Percentiles rank a stretch among this genome's conserved stretches.
phyloP scores from a whole-genome alignment of 1,139 yeast genomes.

The Blastobotrys indianensis region DNA sequence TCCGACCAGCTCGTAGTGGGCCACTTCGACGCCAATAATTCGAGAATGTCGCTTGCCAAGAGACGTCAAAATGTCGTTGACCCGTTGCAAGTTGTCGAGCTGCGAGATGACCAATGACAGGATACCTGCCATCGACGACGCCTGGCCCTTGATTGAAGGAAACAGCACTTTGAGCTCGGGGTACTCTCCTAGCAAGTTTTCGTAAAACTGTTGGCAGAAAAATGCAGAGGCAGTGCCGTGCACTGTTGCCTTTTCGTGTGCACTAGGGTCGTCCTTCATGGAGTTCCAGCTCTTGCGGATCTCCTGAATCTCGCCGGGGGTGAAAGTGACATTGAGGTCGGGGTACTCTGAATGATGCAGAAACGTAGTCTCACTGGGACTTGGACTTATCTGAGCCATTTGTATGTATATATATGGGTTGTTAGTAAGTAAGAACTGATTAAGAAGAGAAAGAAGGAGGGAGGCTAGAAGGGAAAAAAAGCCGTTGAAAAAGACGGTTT shows the following conservation, averaged over 20 bases:
- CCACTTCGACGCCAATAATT: conserved; percentile 66
- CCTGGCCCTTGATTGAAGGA: conserved; percentile 65
- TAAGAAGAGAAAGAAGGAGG: neutral
- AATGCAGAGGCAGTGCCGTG: conserved; percentile 30
- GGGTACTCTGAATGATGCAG: conserved; percentile 18
- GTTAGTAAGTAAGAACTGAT: too few relatives aligned
- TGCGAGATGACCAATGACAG: conserved; percentile 52
- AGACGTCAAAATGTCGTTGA: conserved; percentile 56
- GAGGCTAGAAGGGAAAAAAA: neutral
- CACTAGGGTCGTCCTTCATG: conserved; percentile 27
- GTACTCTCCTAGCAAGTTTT: conserved; percentile 50
- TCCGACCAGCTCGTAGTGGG: conserved; percentile 73
- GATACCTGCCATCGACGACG: conserved; percentile 78
- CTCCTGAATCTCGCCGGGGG: conserved; percentile 21
- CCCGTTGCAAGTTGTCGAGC: conserved; percentile 38
- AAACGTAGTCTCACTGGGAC: conserved; percentile 1
- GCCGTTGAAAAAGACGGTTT: neutral
- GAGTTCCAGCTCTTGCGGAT: conserved; percentile 23
- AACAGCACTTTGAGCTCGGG: conserved; percentile 50
- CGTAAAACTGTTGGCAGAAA: conserved; percentile 50
- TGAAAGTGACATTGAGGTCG: conserved; percentile 23
- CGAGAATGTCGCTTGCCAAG: conserved; percentile 74
- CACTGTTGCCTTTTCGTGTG: conserved; percentile 25
- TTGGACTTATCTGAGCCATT: conserved; percentile 1
- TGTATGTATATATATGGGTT: neutral